These are phyloP conservation scores for Omphalea diandra DNA, from an alignment of 441 rosid species.

Conservation along the genomic window DNA sequence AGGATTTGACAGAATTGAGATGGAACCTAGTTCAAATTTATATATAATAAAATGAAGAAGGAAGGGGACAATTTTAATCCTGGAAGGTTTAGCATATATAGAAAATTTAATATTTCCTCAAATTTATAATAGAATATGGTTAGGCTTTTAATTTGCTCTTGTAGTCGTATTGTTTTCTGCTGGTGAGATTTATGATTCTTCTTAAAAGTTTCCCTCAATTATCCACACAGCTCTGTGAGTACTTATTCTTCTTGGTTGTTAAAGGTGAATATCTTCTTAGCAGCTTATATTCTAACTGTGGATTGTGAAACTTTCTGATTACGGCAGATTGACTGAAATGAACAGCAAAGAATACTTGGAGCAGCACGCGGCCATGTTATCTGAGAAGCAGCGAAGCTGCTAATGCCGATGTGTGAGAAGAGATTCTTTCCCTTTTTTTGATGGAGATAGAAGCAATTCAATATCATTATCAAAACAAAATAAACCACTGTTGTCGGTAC, in stretches of 20 bases:
- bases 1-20: not conserved
- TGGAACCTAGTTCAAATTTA: not conserved
- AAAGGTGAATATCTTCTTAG: not conserved
- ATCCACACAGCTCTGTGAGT: no score
- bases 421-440: no score
- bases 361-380: constrained; percentile 48
- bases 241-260: constrained; percentile 3
- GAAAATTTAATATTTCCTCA: no score
- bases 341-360: constrained; percentile 92
- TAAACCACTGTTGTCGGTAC: not conserved
- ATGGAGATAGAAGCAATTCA: constrained; percentile 5
- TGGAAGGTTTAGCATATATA: not conserved
- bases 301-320: not conserved
- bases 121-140: not conserved
- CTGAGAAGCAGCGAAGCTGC: constrained; percentile 33
- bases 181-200: not conserved
- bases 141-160: not conserved
- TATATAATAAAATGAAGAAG: not conserved
- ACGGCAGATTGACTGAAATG: constrained; percentile 84
- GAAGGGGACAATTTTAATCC: no score
- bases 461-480: not conserved
- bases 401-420: no score
- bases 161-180: not conserved
- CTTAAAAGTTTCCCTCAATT: not conserved
- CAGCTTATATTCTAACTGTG: not conserved